phyloP scores from a whole-genome alignment of 352 stramenopile species.

The Pythium graminicola region DNA sequence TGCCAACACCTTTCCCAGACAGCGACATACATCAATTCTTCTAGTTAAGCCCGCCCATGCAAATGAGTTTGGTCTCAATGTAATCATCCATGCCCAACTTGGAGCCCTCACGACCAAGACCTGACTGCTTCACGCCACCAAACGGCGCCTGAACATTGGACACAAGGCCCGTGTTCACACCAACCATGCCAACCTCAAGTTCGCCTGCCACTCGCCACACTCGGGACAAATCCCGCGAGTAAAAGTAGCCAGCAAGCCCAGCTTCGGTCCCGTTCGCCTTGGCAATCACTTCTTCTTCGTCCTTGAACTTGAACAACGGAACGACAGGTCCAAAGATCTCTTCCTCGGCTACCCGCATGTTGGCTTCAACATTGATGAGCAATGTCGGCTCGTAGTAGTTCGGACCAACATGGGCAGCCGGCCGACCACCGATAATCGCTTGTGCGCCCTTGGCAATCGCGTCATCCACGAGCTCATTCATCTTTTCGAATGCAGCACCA shows the following conservation, averaged over 20 bases:
- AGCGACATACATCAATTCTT: background rate
- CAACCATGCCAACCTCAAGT: slow-evolving; percentile 89
- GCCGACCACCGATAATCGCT: slow-evolving; percentile 52
- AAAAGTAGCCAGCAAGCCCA: slow-evolving; percentile 90
- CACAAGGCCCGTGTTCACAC: slow-evolving; percentile 92
- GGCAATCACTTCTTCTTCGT: slow-evolving; percentile 81
- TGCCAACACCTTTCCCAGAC: background rate
- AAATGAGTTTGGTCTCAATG: slow-evolving; percentile 86
- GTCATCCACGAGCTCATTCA: slow-evolving; percentile 55
- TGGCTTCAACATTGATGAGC: slow-evolving; percentile 59
- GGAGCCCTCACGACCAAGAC: slow-evolving; percentile 75
- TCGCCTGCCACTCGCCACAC: slow-evolving; percentile 77
- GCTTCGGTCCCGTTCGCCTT: slow-evolving; percentile 85
- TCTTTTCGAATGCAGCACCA: slow-evolving; percentile 60
- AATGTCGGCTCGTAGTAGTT: slow-evolving; percentile 75
- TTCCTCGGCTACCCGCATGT: slow-evolving; percentile 87
- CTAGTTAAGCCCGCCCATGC: slow-evolving; percentile 59
- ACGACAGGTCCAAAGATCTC: slow-evolving; percentile 93
- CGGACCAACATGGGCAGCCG: slow-evolving; percentile 37
- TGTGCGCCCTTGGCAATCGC: slow-evolving; percentile 49
- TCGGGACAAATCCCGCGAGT: slow-evolving; percentile 88
- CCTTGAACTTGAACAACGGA: slow-evolving; percentile 85
- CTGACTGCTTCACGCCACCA: slow-evolving; percentile 83
- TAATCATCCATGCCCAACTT: slow-evolving; percentile 69
- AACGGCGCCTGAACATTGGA: slow-evolving; percentile 84